Percentiles rank a stretch among this genome's conserved stretches.
phyloP scores from a whole-genome alignment of 768 basidiomycete species.

The Termitomyces sp. region DNA sequence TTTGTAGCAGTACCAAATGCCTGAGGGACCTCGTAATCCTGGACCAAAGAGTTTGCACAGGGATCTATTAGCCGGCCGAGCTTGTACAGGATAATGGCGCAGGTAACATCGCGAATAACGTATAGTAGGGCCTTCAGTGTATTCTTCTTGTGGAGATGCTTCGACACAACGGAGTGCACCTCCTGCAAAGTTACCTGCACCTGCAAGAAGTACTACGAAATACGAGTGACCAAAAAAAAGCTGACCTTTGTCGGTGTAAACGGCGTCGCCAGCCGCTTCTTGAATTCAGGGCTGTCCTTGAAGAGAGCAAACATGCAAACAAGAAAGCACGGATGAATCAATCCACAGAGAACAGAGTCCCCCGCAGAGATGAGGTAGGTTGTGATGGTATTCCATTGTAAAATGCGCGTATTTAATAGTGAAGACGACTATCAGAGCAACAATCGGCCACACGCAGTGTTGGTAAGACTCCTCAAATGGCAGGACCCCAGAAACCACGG shows the following conservation, averaged over 20 bases:
- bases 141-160: constrained; percentile 43
- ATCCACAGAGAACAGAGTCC: neutral
- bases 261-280: neutral
- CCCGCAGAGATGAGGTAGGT: neutral
- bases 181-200: constrained; percentile 40
- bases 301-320: neutral
- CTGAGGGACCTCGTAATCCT: constrained; percentile 15
- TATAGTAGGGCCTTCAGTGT: constrained; percentile 43
- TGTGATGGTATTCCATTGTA: neutral
- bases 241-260: neutral
- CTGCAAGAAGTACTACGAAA: neutral
- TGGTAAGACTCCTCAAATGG: too few relatives aligned
- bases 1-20: constrained; percentile 23
- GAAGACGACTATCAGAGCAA: neutral
- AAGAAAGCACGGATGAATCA: neutral
- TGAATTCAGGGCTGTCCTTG: neutral
- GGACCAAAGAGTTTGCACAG: constrained; percentile 21
- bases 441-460: neutral
- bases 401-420: neutral
- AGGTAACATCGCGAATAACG: constrained; percentile 40
- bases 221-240: neutral
- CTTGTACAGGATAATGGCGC: constrained; percentile 35
- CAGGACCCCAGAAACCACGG: neutral
- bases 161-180: constrained; percentile 46
- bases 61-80: constrained; percentile 45